Conservation (phyloP, 306 rosid species). For the Rosa lucieae region DNA sequence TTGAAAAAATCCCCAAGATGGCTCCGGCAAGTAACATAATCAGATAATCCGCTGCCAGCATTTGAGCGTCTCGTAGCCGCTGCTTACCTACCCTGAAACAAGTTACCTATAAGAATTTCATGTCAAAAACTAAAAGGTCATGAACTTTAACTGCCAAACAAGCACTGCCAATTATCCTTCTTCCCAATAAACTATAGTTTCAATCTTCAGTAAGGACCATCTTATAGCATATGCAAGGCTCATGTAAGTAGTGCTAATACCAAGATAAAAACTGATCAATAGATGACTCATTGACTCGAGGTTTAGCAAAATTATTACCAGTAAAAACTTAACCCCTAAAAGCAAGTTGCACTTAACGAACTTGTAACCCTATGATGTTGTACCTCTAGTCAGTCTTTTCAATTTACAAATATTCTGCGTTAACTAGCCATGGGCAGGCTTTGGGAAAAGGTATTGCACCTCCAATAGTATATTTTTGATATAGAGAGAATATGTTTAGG, state of each 20-base stretch:
- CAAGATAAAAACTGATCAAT: not conserved
- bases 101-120: slow-evolving; percentile 26
- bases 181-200: not conserved
- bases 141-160: slow-evolving; percentile 6
- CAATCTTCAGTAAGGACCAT: slow-evolving; percentile 6
- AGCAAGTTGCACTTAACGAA: slow-evolving; percentile 1
- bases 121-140: not conserved
- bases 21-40: slow-evolving; percentile 82
- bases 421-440: slow-evolving; percentile 14
- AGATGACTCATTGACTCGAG: not conserved
- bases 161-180: not conserved
- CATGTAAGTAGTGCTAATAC: not conserved
- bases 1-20: slow-evolving; percentile 70
- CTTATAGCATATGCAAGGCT: not conserved
- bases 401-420: not conserved
- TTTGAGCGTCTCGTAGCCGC: slow-evolving; percentile 64
- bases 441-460: slow-evolving; percentile 6
- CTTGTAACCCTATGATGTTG: not conserved
- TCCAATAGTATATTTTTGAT: not conserved
- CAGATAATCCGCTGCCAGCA: slow-evolving; percentile 61
- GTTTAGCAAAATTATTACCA: not conserved
- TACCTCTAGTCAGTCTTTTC: not conserved
- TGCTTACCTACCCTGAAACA: slow-evolving; percentile 71
- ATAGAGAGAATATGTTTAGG: not conserved
- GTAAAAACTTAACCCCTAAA: not conserved